Percentiles rank a stretch among this genome's conserved stretches.
Conservation (phyloP, 2,329 filamentous ascomycete genomes). For the Cladophialophora immunda region DNA sequence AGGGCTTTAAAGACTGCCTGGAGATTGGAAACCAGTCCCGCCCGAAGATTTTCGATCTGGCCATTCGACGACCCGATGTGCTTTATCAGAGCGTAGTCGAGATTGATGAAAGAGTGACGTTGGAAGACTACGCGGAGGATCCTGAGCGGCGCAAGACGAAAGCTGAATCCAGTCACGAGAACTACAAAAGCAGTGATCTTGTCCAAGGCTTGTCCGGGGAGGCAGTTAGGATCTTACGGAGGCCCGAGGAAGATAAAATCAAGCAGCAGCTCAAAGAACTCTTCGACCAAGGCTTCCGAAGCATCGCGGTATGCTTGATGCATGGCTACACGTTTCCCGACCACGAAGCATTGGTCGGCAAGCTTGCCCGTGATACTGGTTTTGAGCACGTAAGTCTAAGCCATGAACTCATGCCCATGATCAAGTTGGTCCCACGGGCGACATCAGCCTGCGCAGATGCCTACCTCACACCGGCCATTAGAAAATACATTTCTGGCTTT, state of each 20-base stretch:
- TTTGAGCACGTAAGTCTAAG: slow-evolving; percentile 84
- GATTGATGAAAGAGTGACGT: slow-evolving; percentile 86
- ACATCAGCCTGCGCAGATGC: slow-evolving; percentile 82
- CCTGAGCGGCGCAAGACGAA: slow-evolving; percentile 71
- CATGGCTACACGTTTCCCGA: slow-evolving; percentile 91
- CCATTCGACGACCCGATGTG: slow-evolving; percentile 85
- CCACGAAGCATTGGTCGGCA: slow-evolving; percentile 81
- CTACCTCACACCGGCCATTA: slow-evolving; percentile 80
- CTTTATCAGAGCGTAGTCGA: slow-evolving; percentile 88
- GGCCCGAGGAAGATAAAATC: slow-evolving; percentile 63
- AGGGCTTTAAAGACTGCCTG: slow-evolving; percentile 86
- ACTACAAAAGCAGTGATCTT: slow-evolving; percentile 53
- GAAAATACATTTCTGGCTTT: slow-evolving; percentile 80
- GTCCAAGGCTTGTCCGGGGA: slow-evolving; percentile 79
- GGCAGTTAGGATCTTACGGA: slow-evolving; percentile 72
- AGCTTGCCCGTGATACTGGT: slow-evolving; percentile 79
- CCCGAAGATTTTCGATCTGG: slow-evolving; percentile 89
- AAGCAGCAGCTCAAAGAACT: slow-evolving; percentile 71
- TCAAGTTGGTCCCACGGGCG: slow-evolving; percentile 78
- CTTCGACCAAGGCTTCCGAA: slow-evolving; percentile 75
- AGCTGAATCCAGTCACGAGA: slow-evolving; percentile 59
- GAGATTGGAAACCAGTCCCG: slow-evolving; percentile 90
- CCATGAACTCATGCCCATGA: slow-evolving; percentile 87
- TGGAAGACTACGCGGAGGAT: slow-evolving; percentile 92
- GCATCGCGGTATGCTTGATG: slow-evolving; percentile 89